A percentile compares a stretch with the other conserved stretches of the same genome.
phyloP scores from a whole-genome alignment of 495 filamentous ascomycete species.

The Xylaria venustula region DNA sequence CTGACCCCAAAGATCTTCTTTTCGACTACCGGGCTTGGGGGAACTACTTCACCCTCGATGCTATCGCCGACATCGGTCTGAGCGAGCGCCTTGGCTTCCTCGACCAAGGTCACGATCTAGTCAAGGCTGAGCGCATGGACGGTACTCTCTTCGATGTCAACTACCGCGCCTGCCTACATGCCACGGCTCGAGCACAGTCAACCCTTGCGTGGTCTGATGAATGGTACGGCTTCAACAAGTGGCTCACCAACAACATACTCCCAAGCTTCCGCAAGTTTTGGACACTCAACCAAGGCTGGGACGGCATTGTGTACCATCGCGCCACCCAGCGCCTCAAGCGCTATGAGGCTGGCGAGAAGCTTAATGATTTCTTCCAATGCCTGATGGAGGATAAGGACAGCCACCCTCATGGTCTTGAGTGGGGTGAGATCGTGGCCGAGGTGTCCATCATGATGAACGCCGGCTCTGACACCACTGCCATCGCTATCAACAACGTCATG shows the following conservation, averaged over 20 bases:
- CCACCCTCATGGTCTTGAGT: slow-evolving; percentile 22
- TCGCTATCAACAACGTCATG: slow-evolving; percentile 49
- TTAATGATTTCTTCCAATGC: slow-evolving; percentile 56
- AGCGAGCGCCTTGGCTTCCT: slow-evolving; percentile 52
- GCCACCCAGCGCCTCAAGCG: slow-evolving; percentile 37
- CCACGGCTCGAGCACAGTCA: slow-evolving; percentile 42
- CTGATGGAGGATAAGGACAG: slow-evolving; percentile 54
- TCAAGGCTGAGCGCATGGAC: slow-evolving; percentile 39
- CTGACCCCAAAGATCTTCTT: slow-evolving; percentile 23
- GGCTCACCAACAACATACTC: slow-evolving; percentile 18
- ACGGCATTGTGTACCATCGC: slow-evolving; percentile 41
- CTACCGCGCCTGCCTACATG: slow-evolving; percentile 47
- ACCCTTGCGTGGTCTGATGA: slow-evolving; percentile 45
- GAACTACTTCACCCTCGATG: slow-evolving; percentile 47
- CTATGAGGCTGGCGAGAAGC: slow-evolving; percentile 49
- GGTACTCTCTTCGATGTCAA: slow-evolving; percentile 39
- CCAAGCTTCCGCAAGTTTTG: slow-evolving; percentile 8
- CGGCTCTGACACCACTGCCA: slow-evolving; percentile 52
- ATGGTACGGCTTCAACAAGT: slow-evolving; percentile 29
- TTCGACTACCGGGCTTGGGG: slow-evolving; percentile 48
- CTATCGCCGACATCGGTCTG: slow-evolving; percentile 54
- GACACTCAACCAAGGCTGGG: slow-evolving; percentile 28
- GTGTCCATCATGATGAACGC: slow-evolving; percentile 45
- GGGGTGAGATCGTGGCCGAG: slow-evolving; percentile 37
- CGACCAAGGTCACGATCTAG: slow-evolving; percentile 45